Conservation (phyloP, 495 filamentous ascomycete species). For the Monascus purpureus region DNA sequence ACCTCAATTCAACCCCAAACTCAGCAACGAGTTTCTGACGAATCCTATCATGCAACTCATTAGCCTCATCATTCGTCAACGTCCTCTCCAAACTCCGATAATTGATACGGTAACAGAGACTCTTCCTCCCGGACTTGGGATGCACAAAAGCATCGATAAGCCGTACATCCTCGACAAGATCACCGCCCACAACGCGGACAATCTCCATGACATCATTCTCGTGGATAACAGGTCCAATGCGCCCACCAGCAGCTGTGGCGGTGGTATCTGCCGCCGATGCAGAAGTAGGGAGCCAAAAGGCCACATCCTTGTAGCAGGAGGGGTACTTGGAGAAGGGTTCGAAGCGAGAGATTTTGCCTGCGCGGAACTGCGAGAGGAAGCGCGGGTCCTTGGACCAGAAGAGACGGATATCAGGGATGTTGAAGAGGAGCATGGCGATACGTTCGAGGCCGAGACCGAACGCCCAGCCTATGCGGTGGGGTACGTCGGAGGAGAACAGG, state of each 20-base stretch:
- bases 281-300: constrained; percentile 70
- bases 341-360: constrained; percentile 54
- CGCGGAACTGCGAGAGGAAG: constrained; percentile 71
- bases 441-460: constrained; percentile 89
- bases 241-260: constrained; percentile 38
- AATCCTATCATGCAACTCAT: constrained; percentile 59
- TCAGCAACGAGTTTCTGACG: constrained; percentile 43
- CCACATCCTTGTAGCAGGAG: constrained; percentile 74
- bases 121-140: constrained; percentile 70
- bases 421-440: constrained; percentile 92
- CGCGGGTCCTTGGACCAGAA: constrained; percentile 84
- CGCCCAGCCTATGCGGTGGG: constrained; percentile 76
- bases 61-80: constrained; percentile 65
- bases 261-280: constrained; percentile 16
- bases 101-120: constrained; percentile 82
- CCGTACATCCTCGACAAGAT: constrained; percentile 74
- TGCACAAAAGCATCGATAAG: constrained; percentile 77
- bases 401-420: constrained; percentile 90
- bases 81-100: constrained; percentile 85
- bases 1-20: constrained; percentile 74
- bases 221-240: constrained; percentile 57
- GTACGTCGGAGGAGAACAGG: constrained; percentile 59
- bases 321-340: constrained; percentile 82
- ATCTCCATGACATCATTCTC: constrained; percentile 98
- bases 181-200: constrained; percentile 63